Conservation (phyloP, 148 eudicot genomes). For the Salicornia ramosissima region DNA sequence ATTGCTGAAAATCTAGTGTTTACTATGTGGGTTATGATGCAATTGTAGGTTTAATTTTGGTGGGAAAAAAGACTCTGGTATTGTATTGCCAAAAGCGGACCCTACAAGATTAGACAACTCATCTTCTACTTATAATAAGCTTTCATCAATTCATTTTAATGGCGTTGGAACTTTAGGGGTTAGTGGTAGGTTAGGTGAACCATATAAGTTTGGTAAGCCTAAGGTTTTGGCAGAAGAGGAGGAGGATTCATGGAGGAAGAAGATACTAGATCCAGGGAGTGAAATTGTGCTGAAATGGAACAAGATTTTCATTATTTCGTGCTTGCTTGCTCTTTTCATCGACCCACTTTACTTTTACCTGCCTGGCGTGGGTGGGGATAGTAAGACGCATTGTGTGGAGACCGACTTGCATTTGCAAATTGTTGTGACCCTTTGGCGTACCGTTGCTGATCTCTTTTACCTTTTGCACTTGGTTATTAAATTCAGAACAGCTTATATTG, state of each 20-base stretch:
- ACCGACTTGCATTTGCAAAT: slow-evolving; percentile 67
- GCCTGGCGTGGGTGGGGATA: slow-evolving; percentile 54
- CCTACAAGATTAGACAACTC: slow-evolving; percentile 47
- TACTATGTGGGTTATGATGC: background rate
- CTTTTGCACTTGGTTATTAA: slow-evolving; percentile 75
- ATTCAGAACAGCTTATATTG: slow-evolving; percentile 91
- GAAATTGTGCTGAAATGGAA: slow-evolving; percentile 87
- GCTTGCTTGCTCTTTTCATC: slow-evolving; percentile 80
- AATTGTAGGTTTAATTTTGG: slow-evolving; percentile 64
- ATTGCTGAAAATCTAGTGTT: slow-evolving; percentile 10
- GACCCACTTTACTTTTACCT: slow-evolving; percentile 87
- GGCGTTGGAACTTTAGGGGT: slow-evolving; percentile 32
- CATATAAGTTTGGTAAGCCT: slow-evolving; percentile 47
- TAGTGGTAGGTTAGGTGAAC: slow-evolving; percentile 37
- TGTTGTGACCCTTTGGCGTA: slow-evolving; percentile 69
- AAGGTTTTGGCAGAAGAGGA: slow-evolving; percentile 58
- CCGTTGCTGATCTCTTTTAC: slow-evolving; percentile 81
- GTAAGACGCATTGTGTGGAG: slow-evolving; percentile 56
- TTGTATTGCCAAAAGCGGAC: slow-evolving; percentile 44
- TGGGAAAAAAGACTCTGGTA: slow-evolving; percentile 49
- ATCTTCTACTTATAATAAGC: slow-evolving; percentile 51
- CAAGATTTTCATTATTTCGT: slow-evolving; percentile 68
- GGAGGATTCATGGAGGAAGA: slow-evolving; percentile 49
- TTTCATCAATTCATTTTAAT: slow-evolving; percentile 35
- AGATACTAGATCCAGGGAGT: slow-evolving; percentile 91